phyloP scores from a whole-genome alignment of 2,329 filamentous ascomycete genomes.

The Colletotrichum cordylinicola region DNA sequence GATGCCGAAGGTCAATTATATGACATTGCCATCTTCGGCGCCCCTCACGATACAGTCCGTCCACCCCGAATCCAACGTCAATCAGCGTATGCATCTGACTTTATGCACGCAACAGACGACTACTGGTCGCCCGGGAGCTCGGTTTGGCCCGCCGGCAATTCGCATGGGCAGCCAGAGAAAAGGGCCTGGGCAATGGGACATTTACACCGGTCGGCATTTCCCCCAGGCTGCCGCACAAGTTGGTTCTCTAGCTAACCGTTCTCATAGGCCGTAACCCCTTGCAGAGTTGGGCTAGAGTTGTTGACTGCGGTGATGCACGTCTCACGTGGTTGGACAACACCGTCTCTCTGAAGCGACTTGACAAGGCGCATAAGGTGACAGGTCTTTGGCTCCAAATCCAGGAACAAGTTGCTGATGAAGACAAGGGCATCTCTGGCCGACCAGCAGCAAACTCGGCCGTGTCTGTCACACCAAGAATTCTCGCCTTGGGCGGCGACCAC shows the following conservation, averaged over 20 bases:
- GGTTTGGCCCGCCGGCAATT: slow-evolving; percentile 32
- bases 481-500: slow-evolving; percentile 71
- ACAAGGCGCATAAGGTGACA: slow-evolving; percentile 63
- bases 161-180: slow-evolving; percentile 30
- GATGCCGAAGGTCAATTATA: slow-evolving; percentile 13
- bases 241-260: slow-evolving; percentile 2
- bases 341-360: slow-evolving; percentile 76
- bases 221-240: background rate
- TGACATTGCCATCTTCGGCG: slow-evolving; percentile 34
- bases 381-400: too few relatives aligned
- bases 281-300: slow-evolving; percentile 44
- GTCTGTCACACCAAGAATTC: slow-evolving; percentile 55
- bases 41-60: slow-evolving; percentile 33
- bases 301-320: slow-evolving; percentile 83
- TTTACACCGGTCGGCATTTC: slow-evolving; percentile 28
- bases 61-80: background rate
- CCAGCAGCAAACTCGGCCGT: slow-evolving; percentile 45
- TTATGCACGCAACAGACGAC: slow-evolving; percentile 8
- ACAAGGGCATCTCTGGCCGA: slow-evolving; percentile 35
- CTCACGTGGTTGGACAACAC: slow-evolving; percentile 80
- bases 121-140: slow-evolving; percentile 31
- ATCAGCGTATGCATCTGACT: background rate
- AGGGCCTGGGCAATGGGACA: slow-evolving; percentile 23
- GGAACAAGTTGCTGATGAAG: slow-evolving; percentile 5
- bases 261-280: slow-evolving; percentile 11